Conservation (phyloP, 2,329 filamentous ascomycete species). For the Lachnellula occidentalis region DNA sequence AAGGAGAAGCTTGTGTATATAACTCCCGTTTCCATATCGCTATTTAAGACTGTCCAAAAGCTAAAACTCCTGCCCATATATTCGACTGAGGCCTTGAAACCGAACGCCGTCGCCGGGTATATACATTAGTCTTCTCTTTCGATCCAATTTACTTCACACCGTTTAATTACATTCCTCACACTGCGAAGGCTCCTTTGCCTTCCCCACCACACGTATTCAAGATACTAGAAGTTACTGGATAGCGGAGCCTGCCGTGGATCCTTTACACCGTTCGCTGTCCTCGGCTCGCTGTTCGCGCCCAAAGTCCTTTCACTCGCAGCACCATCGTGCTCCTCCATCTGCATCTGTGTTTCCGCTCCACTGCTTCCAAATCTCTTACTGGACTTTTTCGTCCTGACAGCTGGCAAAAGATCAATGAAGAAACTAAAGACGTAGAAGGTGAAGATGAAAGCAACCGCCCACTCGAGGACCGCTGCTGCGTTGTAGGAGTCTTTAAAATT, state of each 20-base stretch:
- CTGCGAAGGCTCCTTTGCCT: neutral
- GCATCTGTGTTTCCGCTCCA: slow-evolving; percentile 19
- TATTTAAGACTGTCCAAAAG: neutral
- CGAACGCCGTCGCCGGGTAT: slow-evolving; percentile 1
- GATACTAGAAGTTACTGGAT: slow-evolving; percentile 13
- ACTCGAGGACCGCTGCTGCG: slow-evolving; percentile 72
- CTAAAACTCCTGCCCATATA: neutral
- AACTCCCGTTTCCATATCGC: neutral
- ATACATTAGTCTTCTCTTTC: neutral
- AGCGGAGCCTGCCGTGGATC: slow-evolving; percentile 1
- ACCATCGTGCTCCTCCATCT: slow-evolving; percentile 26
- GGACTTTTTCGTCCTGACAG: slow-evolving; percentile 32
- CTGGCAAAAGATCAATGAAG: slow-evolving; percentile 79
- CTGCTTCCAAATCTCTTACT: slow-evolving; percentile 12
- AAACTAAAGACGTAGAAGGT: slow-evolving; percentile 85
- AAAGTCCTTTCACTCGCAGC: slow-evolving; percentile 17
- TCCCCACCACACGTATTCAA: neutral
- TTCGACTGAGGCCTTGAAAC: neutral
- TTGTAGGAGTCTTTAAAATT: slow-evolving; percentile 49
- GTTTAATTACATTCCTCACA: neutral
- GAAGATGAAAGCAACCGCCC: slow-evolving; percentile 75
- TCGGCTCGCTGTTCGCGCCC: slow-evolving; percentile 9
- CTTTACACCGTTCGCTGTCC: slow-evolving; percentile 12
- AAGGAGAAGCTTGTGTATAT: too few species aligned
- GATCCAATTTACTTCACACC: neutral